Percentiles rank a stretch among this genome's conserved stretches.
These are phyloP conservation scores for Luzula sylvatica DNA, from an alignment of 176 grass and related monocot species.

Conservation along the genomic window DNA sequence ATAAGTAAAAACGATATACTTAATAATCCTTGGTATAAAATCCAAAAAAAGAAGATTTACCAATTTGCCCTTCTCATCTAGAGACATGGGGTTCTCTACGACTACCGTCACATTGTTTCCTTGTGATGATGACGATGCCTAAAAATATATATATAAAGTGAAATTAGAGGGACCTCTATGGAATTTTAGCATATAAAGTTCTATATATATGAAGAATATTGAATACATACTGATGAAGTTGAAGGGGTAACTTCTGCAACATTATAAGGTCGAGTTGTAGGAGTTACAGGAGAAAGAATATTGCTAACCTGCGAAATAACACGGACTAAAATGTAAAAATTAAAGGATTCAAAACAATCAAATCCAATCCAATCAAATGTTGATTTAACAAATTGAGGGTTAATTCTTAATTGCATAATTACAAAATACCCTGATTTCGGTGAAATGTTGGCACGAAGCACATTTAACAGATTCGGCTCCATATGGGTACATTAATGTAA, in stretches of 20 bases:
- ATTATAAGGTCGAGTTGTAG: slow-evolving; percentile 16
- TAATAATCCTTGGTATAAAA: background rate
- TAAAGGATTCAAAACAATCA: slow-evolving; percentile 1
- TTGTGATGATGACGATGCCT: slow-evolving; percentile 23
- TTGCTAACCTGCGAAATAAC: no score
- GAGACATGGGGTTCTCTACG: slow-evolving; percentile 88
- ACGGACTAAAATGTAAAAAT: no score
- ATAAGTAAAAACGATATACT: background rate
- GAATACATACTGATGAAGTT: slow-evolving; percentile 12
- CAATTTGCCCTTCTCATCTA: slow-evolving; percentile 79
- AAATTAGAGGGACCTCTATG: background rate
- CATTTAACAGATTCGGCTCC: slow-evolving; percentile 85
- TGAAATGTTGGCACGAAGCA: slow-evolving; percentile 70
- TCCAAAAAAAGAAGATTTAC: slow-evolving; percentile 26
- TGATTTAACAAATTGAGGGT: background rate
- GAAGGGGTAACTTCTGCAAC: background rate
- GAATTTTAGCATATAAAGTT: slow-evolving; percentile 1
- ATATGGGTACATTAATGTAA: slow-evolving; percentile 68
- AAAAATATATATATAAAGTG: background rate
- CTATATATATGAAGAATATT: background rate
- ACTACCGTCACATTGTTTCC: slow-evolving; percentile 58
- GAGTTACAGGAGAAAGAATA: background rate
- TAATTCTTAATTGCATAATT: slow-evolving; percentile 6
- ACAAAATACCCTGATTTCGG: slow-evolving; percentile 47
- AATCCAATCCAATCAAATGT: background rate